These are phyloP conservation scores for Gossypium thurberi DNA, from an alignment of 345 rosid genomes.

Conservation along the genomic window DNA sequence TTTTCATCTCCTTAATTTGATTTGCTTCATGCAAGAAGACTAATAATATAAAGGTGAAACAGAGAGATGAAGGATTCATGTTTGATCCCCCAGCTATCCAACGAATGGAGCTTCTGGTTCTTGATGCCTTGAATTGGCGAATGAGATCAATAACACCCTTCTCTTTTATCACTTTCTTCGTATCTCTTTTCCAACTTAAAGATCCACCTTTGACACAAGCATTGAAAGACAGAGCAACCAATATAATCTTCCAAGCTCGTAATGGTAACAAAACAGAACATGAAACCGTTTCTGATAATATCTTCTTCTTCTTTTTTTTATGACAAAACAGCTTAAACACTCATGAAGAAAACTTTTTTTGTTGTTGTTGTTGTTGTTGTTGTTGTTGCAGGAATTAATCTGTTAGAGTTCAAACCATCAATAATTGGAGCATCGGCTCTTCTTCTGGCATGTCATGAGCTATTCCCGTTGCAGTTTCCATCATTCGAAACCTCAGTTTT, in stretches of 20 bases:
- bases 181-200: constrained; percentile 33
- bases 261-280: constrained; percentile 26
- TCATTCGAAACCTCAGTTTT: constrained; percentile 32
- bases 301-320: not conserved
- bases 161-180: constrained; percentile 49
- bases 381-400: constrained; percentile 35
- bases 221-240: constrained; percentile 42
- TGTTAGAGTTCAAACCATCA: constrained; percentile 61
- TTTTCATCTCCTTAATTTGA: not conserved
- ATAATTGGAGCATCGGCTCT: constrained; percentile 52
- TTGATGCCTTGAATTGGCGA: constrained; percentile 57
- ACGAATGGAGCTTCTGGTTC: constrained; percentile 52
- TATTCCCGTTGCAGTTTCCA: constrained; percentile 44
- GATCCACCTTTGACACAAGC: constrained; percentile 36
- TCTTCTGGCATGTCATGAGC: constrained; percentile 46
- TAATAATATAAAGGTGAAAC: constrained; percentile 11
- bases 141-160: constrained; percentile 72
- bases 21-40: not conserved
- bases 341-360: not conserved
- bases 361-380: not conserved
- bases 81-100: constrained; percentile 38
- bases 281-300: not conserved
- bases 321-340: not conserved
- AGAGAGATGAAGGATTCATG: constrained; percentile 27
- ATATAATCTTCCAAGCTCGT: constrained; percentile 45